Evolutionary conservation across 2,329 filamentous ascomycete species (phyloP), one percentile per base, ranked within the genome.

Genomic region (Ophiosphaerella korrae): DNA sequence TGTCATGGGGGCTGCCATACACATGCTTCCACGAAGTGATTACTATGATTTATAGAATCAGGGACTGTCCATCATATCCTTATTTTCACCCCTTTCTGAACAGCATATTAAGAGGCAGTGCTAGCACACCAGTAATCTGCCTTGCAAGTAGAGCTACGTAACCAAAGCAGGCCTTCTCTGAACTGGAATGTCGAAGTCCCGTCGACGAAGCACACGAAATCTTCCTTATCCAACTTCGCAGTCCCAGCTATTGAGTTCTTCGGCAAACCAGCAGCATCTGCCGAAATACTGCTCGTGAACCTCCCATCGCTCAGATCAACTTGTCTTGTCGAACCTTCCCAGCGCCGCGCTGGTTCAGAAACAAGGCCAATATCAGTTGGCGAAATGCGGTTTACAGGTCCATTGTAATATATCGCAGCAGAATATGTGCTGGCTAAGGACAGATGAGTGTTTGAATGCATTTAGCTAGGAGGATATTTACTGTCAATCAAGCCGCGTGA

Each of bases 121-220:
- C 45, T 52, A 8, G 55, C 52, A 52, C 58, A 62, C 55, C 55
- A 62, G 37, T 59, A 62, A 18, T 57, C 49, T 11, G 58, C 50
- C 44, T 36, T 53, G 31, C 58, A 62, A n/a, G 11, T 40, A 14
- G 45, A 45, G 6, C 23, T 36, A 14, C 41, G 26, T 11, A 39
- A 7, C 9, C 48, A 53, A 23, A 53, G 33, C 13, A 53, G 16
- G 2, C 46, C 52, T n/a, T 47, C 31, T n/a, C 39, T 32, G 23
- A 55, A 47, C 32, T 36, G 36, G 45, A 62, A 52, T 9, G 26
- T 45, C 23, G 53, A 52, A 26, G 36, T 31, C n/a, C 56, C 56
- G 50, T 62, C 58, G 26, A 44, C 56, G 39, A 60, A 62, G 33
- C 56, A 62, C 12, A 55, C 52, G 29, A 62, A 57, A 6, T 57